A percentile compares a stretch with the other conserved stretches of the same genome.
Conservation (phyloP, 2,329 filamentous ascomycete genomes). For the Mariannaea sp. region DNA sequence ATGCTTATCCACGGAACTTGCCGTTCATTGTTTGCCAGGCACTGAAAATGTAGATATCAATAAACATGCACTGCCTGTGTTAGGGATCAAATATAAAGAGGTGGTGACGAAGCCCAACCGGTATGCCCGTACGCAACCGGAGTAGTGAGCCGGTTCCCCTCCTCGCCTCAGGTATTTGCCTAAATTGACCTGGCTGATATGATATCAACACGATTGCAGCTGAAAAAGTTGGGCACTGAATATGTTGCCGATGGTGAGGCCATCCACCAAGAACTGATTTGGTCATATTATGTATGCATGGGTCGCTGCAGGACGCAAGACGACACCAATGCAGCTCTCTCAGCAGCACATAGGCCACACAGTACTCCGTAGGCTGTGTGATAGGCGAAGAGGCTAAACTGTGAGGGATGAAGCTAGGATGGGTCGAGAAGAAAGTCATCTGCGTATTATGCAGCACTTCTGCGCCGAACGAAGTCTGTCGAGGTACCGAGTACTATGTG, state of each 20-base stretch:
- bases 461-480: no score
- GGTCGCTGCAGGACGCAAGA: constrained; percentile 11
- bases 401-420: constrained; percentile 11
- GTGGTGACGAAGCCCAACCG: background rate
- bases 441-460: constrained; percentile 8
- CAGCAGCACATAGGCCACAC: background rate
- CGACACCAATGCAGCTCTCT: constrained; percentile 2
- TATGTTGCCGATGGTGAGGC: constrained; percentile 16
- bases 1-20: no score
- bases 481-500: no score
- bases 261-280: background rate
- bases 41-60: no score
- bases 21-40: no score
- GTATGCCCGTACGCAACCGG: background rate
- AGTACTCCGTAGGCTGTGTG: background rate
- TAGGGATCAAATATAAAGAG: no score
- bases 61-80: no score
- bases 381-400: background rate
- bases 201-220: background rate
- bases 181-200: constrained; percentile 13
- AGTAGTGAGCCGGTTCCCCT: background rate
- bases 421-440: background rate
- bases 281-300: constrained; percentile 2
- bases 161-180: constrained; percentile 11
- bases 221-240: constrained; percentile 26